phyloP scores from a whole-genome alignment of 129 eudicot genomes.

The Flaveria sonorensis region DNA sequence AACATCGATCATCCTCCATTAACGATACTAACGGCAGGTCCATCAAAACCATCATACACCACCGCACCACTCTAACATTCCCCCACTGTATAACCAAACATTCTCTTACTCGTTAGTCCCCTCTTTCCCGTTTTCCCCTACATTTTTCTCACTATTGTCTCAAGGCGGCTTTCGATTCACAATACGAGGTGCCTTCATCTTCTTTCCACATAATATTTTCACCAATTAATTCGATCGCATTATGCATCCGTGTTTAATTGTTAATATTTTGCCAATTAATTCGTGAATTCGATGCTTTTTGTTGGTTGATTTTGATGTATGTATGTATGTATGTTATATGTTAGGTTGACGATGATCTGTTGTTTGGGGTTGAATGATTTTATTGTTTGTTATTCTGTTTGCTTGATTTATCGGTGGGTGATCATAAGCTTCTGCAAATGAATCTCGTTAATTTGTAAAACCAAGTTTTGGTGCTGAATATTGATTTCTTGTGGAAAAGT shows the following conservation, averaged over 20 bases:
- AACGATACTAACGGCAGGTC: background rate
- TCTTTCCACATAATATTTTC: background rate
- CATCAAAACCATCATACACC: background rate
- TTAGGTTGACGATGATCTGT: background rate
- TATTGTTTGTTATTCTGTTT: background rate
- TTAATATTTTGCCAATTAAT: background rate
- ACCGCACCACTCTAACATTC: conserved; percentile 1
- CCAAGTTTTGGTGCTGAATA: too few relatives aligned
- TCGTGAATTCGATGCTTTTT: background rate
- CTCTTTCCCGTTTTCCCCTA: background rate
- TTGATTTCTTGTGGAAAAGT: background rate
- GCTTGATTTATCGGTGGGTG: background rate
- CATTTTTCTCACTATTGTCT: background rate
- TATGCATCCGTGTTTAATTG: background rate
- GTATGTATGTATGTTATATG: background rate
- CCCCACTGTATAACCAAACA: background rate
- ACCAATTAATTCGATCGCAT: background rate
- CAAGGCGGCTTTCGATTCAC: background rate
- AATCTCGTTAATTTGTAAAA: background rate
- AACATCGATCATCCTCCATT: background rate
- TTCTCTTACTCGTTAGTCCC: background rate
- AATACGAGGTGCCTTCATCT: background rate
- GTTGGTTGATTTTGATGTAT: background rate
- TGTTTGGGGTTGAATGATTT: background rate
- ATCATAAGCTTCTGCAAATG: background rate